A percentile compares a stretch with the other conserved stretches of the same genome.
These are phyloP conservation scores for Daldinia childiae DNA, from an alignment of 495 filamentous ascomycete species.

Conservation along the genomic window DNA sequence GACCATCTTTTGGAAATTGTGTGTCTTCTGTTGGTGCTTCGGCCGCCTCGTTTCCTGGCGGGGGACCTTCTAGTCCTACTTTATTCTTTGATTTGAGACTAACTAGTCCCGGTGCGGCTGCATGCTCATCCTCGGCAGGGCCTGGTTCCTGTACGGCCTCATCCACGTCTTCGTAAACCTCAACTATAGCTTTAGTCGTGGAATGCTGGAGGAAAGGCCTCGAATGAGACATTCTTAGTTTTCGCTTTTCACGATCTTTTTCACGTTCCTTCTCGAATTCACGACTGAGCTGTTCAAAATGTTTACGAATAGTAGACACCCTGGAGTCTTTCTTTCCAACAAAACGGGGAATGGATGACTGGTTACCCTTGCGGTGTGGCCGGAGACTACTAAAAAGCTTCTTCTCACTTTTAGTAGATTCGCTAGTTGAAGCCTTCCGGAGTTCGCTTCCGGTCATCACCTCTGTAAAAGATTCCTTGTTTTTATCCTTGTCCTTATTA, in stretches of 20 bases:
- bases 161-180: conserved; percentile 91
- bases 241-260: conserved; percentile 81
- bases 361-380: conserved; percentile 64
- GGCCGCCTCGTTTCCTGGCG: conserved; percentile 25
- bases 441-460: conserved; percentile 39
- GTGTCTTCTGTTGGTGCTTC: conserved; percentile 8
- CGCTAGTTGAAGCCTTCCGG: conserved; percentile 42
- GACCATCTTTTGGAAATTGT: conserved; percentile 8
- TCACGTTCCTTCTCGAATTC: conserved; percentile 96
- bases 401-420: conserved; percentile 67
- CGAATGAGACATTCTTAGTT: conserved; percentile 80
- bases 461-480: conserved; percentile 29
- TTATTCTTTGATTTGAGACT: conserved; percentile 43
- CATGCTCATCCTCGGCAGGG: conserved; percentile 72
- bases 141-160: conserved; percentile 89
- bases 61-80: conserved; percentile 44
- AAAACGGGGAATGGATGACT: conserved; percentile 90
- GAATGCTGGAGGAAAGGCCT: conserved; percentile 84
- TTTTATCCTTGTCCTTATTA: conserved; percentile 51
- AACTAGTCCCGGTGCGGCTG: conserved; percentile 39
- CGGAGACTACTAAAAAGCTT: conserved; percentile 75
- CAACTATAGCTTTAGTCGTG: conserved; percentile 94
- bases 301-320: conserved; percentile 88
- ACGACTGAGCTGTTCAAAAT: conserved; percentile 94
- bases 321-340: conserved; percentile 74